Base-by-base conservation (phyloP, 176 grass and related monocot species). In the Themeda triandra region DNA sequence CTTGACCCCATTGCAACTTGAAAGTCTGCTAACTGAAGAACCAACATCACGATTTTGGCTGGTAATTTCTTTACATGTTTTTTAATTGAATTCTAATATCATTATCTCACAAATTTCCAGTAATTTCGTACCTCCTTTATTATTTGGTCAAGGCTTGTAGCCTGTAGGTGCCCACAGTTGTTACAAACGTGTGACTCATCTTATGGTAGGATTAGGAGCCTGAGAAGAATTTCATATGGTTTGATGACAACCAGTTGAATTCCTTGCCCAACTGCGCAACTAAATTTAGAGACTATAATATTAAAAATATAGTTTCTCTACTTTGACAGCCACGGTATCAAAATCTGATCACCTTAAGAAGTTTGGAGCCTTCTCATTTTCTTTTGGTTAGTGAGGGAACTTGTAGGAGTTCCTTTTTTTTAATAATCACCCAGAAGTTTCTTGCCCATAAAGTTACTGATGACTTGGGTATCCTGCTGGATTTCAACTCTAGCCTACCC, bases 1-100 rank as follows among this genome's bases (percentile, higher is more conserved):
- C 78, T 90, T 98, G 81, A 98, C 96, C 56, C 96, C 91, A 9
- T 91, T 98, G 84, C 93, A 98, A 88, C 77, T 98, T 51, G 93
- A 96, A 87, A 88, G 87, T 87, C 59, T 96, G 44, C 75, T 98
- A 83, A 88, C 89, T 53, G 96, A 98, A 92, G 93, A 90, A 49
- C 90, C 84, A 44, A 92, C 85, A 53, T 78, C 87, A 71, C 83
- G 81, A 82, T 94, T 95, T 94, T 98, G 91, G 89, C 93, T 98
- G 96, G 96, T 98, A 80, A 83, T 86, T 83, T 74, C 1, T 46
- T 82, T 72, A 46, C 36, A 59, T 63, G 37, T 73, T 73, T 3
- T 81, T 32, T 35, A 59, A 27, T 13, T 0, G 4, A 62, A 62
- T 62, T 93, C 46, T 33, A 71, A 40, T 71, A 27, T 70, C 32